These are phyloP conservation scores for Vitis riparia DNA, from an alignment of 164 flowering plant genomes.

Conservation along the genomic window DNA sequence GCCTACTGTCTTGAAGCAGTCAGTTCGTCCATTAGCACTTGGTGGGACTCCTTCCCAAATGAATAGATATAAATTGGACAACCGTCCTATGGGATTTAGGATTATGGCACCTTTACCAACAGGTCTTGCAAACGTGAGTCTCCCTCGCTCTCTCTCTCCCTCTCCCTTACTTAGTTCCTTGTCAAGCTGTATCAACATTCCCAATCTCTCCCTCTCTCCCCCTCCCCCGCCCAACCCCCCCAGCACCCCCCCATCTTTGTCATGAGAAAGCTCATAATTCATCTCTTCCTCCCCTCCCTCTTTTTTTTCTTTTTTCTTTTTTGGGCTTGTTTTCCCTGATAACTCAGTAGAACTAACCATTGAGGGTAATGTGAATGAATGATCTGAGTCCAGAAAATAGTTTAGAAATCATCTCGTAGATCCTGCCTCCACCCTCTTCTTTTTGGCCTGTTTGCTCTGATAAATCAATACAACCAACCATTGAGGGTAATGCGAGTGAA, in stretches of 20 bases:
- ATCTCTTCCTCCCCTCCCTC: no score
- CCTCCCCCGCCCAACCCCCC: no score
- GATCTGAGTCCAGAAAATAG: no score
- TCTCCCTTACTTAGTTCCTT: background rate
- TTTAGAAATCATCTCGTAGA: no score
- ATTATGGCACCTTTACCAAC: conserved; percentile 77
- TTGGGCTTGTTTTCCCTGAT: background rate
- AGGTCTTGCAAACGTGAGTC: conserved; percentile 68
- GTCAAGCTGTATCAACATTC: background rate
- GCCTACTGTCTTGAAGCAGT: conserved; percentile 42
- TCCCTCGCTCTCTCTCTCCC: conserved; percentile 13
- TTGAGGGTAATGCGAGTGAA: no score
- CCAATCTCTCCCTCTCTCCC: no score
- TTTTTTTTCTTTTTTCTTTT: background rate
- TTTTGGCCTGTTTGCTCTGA: no score
- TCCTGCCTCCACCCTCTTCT: no score
- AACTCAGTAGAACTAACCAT: no score
- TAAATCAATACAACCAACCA: no score
- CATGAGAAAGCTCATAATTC: no score
- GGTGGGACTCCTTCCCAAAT: conserved; percentile 33
- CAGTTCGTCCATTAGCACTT: conserved; percentile 37
- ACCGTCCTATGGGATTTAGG: conserved; percentile 75
- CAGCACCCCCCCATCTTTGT: background rate
- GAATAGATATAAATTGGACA: conserved; percentile 80
- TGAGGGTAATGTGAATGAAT: no score